Conservation (phyloP, 2,329 filamentous ascomycete species). For the Penicillium sp. region DNA sequence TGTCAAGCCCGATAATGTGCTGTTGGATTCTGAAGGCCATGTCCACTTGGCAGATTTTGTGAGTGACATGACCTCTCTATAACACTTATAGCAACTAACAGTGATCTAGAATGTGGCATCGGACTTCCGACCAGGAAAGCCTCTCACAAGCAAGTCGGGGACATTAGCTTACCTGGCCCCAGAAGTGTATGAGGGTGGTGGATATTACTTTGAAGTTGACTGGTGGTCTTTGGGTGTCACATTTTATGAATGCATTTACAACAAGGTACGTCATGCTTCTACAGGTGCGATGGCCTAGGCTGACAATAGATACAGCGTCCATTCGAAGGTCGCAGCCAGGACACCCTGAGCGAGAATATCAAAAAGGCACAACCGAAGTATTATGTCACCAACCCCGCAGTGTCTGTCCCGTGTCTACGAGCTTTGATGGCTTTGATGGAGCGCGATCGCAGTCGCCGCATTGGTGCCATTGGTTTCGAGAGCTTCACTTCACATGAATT, state of each 20-base stretch:
- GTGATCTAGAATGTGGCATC: conserved; percentile 83
- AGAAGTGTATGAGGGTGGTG: conserved; percentile 87
- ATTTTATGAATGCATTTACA: conserved; percentile 99
- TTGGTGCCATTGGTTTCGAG: conserved; percentile 79
- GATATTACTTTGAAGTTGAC: conserved; percentile 87
- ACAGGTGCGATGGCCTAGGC: conserved; percentile 5
- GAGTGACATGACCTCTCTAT: conserved; percentile 38
- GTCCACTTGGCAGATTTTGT: conserved; percentile 98
- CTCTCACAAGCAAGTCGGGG: conserved; percentile 91
- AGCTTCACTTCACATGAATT: conserved; percentile 87
- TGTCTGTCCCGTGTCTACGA: conserved; percentile 83
- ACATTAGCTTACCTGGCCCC: conserved; percentile 94
- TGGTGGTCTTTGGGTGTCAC: conserved; percentile 98
- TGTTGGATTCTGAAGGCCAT: conserved; percentile 85
- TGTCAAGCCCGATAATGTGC: conserved; percentile 87
- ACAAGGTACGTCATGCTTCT: conserved; percentile 64
- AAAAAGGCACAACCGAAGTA: conserved; percentile 80
- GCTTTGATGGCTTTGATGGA: conserved; percentile 83
- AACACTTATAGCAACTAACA: neutral
- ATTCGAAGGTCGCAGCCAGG: conserved; percentile 87
- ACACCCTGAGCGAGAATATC: conserved; percentile 76
- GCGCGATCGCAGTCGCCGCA: conserved; percentile 73
- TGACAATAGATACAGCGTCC: conserved; percentile 65
- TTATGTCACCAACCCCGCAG: conserved; percentile 87
- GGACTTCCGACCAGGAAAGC: conserved; percentile 79